phyloP scores from a whole-genome alignment of 768 basidiomycete genomes.

The Daedaleopsis sinensis region DNA sequence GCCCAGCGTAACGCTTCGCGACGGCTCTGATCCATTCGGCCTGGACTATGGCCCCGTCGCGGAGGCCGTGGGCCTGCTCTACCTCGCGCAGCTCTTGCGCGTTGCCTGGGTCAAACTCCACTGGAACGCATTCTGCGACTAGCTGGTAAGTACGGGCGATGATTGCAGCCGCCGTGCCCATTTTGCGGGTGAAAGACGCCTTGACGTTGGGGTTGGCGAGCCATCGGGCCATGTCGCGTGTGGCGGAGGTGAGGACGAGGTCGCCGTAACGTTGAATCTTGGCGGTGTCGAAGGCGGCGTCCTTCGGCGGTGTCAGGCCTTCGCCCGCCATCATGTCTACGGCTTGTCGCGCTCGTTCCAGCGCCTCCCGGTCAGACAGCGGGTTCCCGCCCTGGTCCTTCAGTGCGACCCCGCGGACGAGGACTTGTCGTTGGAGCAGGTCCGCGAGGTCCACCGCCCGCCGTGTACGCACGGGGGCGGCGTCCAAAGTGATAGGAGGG shows the following conservation, averaged over 20 bases:
- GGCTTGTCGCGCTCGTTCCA: background rate
- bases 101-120: background rate
- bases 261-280: background rate
- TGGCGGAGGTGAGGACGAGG: background rate
- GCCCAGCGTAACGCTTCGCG: conserved; percentile 12
- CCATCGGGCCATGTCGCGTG: background rate
- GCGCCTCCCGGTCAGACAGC: background rate
- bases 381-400: too few relatives aligned
- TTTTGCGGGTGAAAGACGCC: background rate
- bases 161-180: background rate
- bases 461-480: conserved; percentile 5
- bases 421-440: background rate
- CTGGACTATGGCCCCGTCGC: conserved; percentile 1
- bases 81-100: background rate
- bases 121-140: background rate
- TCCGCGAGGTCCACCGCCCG: conserved; percentile 4
- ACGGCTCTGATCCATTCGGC: conserved; percentile 32
- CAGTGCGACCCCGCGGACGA: background rate
- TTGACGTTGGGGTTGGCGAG: conserved; percentile 2
- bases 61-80: background rate
- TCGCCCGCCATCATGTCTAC: background rate
- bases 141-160: background rate
- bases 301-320: background rate
- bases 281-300: background rate
- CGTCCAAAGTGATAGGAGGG: background rate